A percentile compares a stretch with the other conserved stretches of the same genome.
Evolutionary conservation across 805 yeast species (phyloP).

Genomic region (Ogataea sp.): DNA sequence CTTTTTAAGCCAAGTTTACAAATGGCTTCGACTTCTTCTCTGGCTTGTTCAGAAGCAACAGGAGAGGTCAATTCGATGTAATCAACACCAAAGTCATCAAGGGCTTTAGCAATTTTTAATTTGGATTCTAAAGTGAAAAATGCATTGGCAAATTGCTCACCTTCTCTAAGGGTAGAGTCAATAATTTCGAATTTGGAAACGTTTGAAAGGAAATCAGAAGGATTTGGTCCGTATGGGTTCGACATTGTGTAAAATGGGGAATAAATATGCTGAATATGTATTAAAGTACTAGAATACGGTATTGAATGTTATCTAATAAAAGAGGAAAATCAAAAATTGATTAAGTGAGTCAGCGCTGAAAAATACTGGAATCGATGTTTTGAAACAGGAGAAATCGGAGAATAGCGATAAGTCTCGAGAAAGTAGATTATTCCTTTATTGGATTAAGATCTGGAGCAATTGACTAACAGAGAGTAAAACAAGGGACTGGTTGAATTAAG

Average conservation of each 20-base stretch:
- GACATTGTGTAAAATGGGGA: slow-evolving; percentile 11
- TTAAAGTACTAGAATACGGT: too few species aligned
- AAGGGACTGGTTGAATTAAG: too few species aligned
- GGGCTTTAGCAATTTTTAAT: slow-evolving; percentile 50
- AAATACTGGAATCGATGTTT: background rate
- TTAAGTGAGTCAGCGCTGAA: background rate
- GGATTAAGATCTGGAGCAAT: too few species aligned
- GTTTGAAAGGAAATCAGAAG: slow-evolving; percentile 48
- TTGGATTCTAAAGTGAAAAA: slow-evolving; percentile 49
- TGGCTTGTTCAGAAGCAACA: slow-evolving; percentile 50
- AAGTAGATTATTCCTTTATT: too few species aligned
- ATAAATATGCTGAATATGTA: too few species aligned
- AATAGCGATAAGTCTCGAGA: too few species aligned
- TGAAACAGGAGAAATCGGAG: too few species aligned
- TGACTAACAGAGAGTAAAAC: too few species aligned
- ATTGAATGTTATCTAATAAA: too few species aligned
- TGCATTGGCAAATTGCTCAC: slow-evolving; percentile 59
- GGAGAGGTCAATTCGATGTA: slow-evolving; percentile 55
- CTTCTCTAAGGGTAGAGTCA: slow-evolving; percentile 54
- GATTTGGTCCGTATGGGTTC: slow-evolving; percentile 55
- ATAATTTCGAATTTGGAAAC: slow-evolving; percentile 45
- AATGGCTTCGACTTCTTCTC: slow-evolving; percentile 50
- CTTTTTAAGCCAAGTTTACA: slow-evolving; percentile 52
- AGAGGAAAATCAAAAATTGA: background rate
- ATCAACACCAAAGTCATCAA: slow-evolving; percentile 55